phyloP scores from a whole-genome alignment of 768 basidiomycete species.

The Kwoniella europaea region DNA sequence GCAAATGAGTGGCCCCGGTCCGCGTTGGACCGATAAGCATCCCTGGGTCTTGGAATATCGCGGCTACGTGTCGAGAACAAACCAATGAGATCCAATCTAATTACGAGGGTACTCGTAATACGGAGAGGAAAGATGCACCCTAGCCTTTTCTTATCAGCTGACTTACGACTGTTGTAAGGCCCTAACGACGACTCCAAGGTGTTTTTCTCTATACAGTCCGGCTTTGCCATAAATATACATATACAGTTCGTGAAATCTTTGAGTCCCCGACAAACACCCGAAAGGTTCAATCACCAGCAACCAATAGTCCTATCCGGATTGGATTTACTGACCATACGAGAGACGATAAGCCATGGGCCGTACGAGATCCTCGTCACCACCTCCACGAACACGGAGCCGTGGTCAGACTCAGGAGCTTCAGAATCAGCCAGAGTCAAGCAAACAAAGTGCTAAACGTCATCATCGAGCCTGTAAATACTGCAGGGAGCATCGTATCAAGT shows the following conservation, averaged over 20 bases:
- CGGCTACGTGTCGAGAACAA: no score
- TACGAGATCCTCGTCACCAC: slow-evolving; percentile 12
- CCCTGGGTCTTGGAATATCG: no score
- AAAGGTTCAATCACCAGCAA: not conserved
- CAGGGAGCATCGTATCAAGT: slow-evolving; percentile 24
- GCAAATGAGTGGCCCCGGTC: slow-evolving; percentile 1
- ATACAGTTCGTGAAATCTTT: not conserved
- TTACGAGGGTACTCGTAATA: no score
- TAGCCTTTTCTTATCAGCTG: slow-evolving; percentile 1
- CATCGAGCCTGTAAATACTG: slow-evolving; percentile 24
- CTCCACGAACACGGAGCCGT: slow-evolving; percentile 1
- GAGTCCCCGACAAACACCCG: slow-evolving; percentile 8
- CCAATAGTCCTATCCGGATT: not conserved
- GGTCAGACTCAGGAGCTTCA: not conserved
- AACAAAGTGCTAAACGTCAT: not conserved
- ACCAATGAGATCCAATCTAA: no score
- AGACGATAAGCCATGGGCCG: not conserved
- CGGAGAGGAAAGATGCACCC: not conserved
- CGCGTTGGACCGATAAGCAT: slow-evolving; percentile 1
- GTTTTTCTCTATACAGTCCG: not conserved
- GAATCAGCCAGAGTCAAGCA: not conserved
- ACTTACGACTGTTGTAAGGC: not conserved
- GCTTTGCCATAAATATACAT: not conserved
- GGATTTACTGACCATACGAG: not conserved
- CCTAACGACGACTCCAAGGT: not conserved